Evolutionary conservation across 2,329 filamentous ascomycete species (phyloP), one percentile per base, ranked within the genome.

Genomic region (Scleromitrula shiraiana): DNA sequence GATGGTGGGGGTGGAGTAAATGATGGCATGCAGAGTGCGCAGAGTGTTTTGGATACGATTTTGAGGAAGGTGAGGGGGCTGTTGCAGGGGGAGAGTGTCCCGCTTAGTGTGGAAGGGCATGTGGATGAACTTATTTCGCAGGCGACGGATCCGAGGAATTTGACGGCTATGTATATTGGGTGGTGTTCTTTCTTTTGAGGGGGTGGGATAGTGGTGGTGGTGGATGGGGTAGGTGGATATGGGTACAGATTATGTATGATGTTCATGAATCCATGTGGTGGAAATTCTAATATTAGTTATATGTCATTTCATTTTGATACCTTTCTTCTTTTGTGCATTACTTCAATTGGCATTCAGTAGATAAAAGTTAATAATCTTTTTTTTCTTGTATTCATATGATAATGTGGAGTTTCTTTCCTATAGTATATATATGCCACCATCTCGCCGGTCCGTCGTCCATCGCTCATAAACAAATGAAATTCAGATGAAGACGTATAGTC

Each of bases 141-240:
- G 69, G 93, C 94, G 27, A 85, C 84, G 19, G 82, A 89, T 65
- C 79, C 83, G 49, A 77, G 70, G 62, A 94, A 93, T 65, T 67
- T 98, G 67, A 80, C 87, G 15, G 80, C 82, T 32, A 98, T 98
- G 94, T 98, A 97, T 67, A 95, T 97, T 68, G 93, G 93, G 17
- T 97, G 91, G 91, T 83, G 80, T 69, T 73, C 80, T 10, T 85
- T 83, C 60, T 78, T 83, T 20, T 20, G 33, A 5, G 2, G 7
- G 5, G 14, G 27, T 17, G 33, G 23, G 12, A 4, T 9, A 8
- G 22, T 24, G 22, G 15, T 17, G n/a, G 29, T 32, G 14, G 6
- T 7, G 23, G 37, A 10, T 19, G 12, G 15, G 9, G 26, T n/a
- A 20, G 7, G 14, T 14, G 24, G 14, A 15, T 7, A n/a, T 14